Evolutionary conservation across 2,329 filamentous ascomycete genomes (phyloP).

Genomic region (Rhynchosporium graminicola): DNA sequence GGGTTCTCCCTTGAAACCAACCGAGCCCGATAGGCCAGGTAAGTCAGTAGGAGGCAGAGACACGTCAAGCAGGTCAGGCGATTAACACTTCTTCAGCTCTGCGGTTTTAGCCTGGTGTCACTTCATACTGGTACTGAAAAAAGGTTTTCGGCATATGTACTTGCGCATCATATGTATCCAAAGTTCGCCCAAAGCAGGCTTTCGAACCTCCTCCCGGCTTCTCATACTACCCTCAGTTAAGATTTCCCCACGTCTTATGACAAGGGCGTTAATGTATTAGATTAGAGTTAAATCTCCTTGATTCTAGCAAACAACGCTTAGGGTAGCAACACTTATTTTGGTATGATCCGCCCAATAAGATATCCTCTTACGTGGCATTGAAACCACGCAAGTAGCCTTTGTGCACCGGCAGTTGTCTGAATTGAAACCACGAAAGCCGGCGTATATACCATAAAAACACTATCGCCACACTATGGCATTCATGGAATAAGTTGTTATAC

Average conservation of each 20-base stretch:
- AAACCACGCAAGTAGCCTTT: background rate
- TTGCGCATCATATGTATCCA: too few relatives aligned
- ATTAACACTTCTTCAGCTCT: too few relatives aligned
- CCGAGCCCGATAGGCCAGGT: too few relatives aligned
- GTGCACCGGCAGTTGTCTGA: background rate
- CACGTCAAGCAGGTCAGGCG: too few relatives aligned
- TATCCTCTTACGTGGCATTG: background rate
- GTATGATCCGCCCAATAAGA: background rate
- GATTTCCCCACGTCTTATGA: slow-evolving; percentile 4
- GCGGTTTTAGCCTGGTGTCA: too few relatives aligned
- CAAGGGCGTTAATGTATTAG: background rate
- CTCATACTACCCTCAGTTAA: background rate
- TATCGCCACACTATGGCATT: background rate
- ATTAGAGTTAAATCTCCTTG: background rate
- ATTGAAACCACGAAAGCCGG: background rate
- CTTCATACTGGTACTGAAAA: too few relatives aligned
- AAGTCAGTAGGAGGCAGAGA: too few relatives aligned
- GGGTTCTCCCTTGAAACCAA: too few relatives aligned
- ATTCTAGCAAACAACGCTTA: background rate
- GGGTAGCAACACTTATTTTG: too few relatives aligned
- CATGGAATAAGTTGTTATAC: background rate
- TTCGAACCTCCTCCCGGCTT: background rate
- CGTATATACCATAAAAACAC: background rate
- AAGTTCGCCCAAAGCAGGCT: background rate
- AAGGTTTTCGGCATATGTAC: too few relatives aligned